Evolutionary conservation across 805 yeast genomes (phyloP).

Genomic region (Pichia phayaonensis): DNA sequence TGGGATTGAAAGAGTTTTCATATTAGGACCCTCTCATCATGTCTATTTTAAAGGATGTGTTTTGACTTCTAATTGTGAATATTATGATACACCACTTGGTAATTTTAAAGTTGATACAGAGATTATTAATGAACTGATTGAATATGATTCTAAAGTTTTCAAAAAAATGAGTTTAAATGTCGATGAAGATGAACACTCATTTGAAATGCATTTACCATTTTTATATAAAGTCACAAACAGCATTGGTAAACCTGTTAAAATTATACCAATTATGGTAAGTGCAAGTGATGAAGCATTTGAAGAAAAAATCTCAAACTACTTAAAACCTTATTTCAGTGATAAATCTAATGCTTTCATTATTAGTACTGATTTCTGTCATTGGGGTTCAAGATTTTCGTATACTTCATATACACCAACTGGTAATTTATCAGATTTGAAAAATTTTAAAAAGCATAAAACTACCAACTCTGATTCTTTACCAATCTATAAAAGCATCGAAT

Average conservation of each 20-base stretch:
- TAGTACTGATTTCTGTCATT: constrained; percentile 92
- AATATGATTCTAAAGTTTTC: constrained; percentile 34
- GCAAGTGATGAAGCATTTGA: constrained; percentile 43
- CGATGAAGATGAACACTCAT: constrained; percentile 84
- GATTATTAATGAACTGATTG: constrained; percentile 30
- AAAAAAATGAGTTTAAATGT: constrained; percentile 46
- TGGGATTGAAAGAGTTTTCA: constrained; percentile 54
- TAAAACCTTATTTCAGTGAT: constrained; percentile 48
- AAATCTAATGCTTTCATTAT: constrained; percentile 62
- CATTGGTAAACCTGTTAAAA: constrained; percentile 22
- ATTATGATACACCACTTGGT: constrained; percentile 81
- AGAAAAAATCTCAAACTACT: constrained; percentile 35
- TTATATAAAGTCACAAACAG: constrained; percentile 41
- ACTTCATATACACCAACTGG: constrained; percentile 40
- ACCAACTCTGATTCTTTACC: background rate
- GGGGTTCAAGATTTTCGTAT: constrained; percentile 70
- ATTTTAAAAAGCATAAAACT: constrained; percentile 8
- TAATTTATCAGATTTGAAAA: constrained; percentile 14
- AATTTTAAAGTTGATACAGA: constrained; percentile 56
- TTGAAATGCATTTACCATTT: constrained; percentile 91
- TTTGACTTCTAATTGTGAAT: constrained; percentile 41
- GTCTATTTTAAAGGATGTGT: constrained; percentile 64
- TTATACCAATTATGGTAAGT: constrained; percentile 80
- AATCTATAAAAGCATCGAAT: constrained; percentile 67
- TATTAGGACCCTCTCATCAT: constrained; percentile 92